These are phyloP conservation scores for Plasmodium cynomolgi DNA, from an alignment of 169 alveolate genomes.

Conservation along the genomic window DNA sequence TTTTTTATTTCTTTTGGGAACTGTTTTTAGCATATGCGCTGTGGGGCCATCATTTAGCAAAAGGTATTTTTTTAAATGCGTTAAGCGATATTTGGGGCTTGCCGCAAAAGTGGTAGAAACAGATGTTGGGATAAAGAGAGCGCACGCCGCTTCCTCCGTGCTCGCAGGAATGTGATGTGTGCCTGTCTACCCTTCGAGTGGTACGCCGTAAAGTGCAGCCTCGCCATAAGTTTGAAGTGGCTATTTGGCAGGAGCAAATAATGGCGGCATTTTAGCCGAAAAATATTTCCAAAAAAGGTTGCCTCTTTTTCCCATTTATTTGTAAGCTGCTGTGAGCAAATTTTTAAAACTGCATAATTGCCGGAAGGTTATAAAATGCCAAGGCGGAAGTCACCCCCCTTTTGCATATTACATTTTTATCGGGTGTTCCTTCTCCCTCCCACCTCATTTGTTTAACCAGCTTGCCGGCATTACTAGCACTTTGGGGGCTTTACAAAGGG, in stretches of 20 bases:
- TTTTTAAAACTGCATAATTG: too few relatives aligned
- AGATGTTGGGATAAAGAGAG: not conserved
- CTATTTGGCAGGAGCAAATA: not conserved
- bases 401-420: not conserved
- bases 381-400: not conserved
- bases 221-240: not conserved
- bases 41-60: not conserved
- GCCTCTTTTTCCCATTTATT: not conserved
- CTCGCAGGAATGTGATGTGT: not conserved
- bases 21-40: not conserved
- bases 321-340: not conserved
- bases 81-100: not conserved
- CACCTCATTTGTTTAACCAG: not conserved
- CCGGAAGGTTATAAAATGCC: not conserved
- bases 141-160: not conserved
- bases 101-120: not conserved
- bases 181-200: not conserved
- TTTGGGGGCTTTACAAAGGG: not conserved
- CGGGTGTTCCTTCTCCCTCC: not conserved
- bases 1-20: not conserved
- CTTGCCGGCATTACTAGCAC: not conserved
- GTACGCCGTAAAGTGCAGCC: not conserved
- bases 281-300: not conserved
- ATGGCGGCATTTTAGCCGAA: not conserved
- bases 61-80: not conserved